Percentiles rank a stretch among this genome's conserved stretches.
Conservation (phyloP, 2,329 filamentous ascomycete species). For the Phaeosphaeria sp. region DNA sequence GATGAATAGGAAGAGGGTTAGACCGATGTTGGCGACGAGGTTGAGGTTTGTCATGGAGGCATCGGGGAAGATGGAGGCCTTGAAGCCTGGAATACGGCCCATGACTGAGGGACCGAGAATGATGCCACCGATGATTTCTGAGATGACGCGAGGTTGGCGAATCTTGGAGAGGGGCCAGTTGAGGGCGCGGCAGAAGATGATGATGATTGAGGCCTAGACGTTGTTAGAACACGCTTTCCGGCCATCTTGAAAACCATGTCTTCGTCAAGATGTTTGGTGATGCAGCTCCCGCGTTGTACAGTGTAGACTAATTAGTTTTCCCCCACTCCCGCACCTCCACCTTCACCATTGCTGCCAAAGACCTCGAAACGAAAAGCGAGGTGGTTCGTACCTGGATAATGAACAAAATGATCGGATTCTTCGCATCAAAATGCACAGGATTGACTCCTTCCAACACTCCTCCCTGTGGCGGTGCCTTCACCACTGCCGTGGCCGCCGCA, state of each 20-base stretch:
- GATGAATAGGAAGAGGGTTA: constrained; percentile 85
- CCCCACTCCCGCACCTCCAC: not conserved
- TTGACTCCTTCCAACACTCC: constrained; percentile 76
- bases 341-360: not conserved
- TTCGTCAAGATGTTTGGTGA: not conserved
- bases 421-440: constrained; percentile 71
- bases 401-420: constrained; percentile 76
- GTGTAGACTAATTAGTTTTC: not conserved
- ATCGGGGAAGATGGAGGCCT: constrained; percentile 75
- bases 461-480: constrained; percentile 59
- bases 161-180: constrained; percentile 80
- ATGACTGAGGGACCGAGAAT: constrained; percentile 86
- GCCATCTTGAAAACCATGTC: not conserved
- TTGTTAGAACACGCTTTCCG: constrained; percentile 5
- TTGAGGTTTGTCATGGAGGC: constrained; percentile 76
- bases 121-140: constrained; percentile 85
- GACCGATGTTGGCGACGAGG: constrained; percentile 81
- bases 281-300: not conserved
- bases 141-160: constrained; percentile 81
- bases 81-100: constrained; percentile 83
- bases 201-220: constrained; percentile 70
- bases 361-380: not conserved
- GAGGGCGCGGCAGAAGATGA: constrained; percentile 74
- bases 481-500: constrained; percentile 21
- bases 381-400: constrained; percentile 69